A percentile compares a stretch with the other conserved stretches of the same genome.
Evolutionary conservation across 225 moss, liverwort and hornwort genomes (phyloP).

Genomic region (Physcomitrellopsis africana): DNA sequence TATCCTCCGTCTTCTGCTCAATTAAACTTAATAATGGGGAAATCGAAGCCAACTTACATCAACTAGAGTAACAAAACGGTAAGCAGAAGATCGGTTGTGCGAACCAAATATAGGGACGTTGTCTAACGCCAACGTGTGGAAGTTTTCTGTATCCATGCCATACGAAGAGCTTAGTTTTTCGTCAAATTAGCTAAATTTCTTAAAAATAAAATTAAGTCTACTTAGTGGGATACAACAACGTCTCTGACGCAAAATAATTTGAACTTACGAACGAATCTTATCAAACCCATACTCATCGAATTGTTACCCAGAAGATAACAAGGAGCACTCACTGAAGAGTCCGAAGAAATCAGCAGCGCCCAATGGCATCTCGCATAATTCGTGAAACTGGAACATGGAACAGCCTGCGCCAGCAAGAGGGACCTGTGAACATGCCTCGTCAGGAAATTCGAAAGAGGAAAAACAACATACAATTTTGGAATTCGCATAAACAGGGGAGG

Average conservation of each 20-base stretch:
- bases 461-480: not conserved
- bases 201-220: too few species aligned
- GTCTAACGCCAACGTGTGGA: constrained; percentile 89
- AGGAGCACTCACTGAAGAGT: constrained; percentile 65
- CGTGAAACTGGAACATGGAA: constrained; percentile 86
- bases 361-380: constrained; percentile 92
- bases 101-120: constrained; percentile 81
- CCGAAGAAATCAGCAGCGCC: constrained; percentile 91
- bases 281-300: not conserved
- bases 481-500: not conserved
- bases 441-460: not conserved
- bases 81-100: constrained; percentile 81
- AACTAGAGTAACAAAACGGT: constrained; percentile 83
- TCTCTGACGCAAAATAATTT: not conserved
- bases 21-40: not conserved
- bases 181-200: not conserved
- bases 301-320: not conserved
- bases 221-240: not conserved
- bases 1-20: not conserved
- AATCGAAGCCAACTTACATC: constrained; percentile 61
- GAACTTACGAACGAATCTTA: not conserved
- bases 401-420: constrained; percentile 79
- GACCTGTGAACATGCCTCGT: constrained; percentile 42
- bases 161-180: not conserved
- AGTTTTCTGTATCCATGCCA: constrained; percentile 52